These are phyloP conservation scores for Glaciozyma martinii DNA, from an alignment of 768 basidiomycete genomes.

Conservation along the genomic window DNA sequence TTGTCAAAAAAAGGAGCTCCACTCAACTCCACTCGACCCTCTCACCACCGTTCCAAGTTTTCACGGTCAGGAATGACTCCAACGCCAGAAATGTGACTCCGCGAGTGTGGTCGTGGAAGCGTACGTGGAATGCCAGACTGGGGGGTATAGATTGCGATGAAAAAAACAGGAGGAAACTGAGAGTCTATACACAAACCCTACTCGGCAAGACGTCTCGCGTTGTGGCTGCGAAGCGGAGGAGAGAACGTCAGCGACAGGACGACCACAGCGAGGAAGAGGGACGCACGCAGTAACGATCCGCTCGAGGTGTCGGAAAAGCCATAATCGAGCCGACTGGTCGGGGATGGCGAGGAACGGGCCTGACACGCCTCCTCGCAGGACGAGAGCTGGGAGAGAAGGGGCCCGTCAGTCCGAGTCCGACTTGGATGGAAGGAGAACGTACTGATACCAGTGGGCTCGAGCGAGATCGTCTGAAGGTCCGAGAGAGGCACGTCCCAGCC, in stretches of 20 bases:
- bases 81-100: too few species aligned
- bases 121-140: too few species aligned
- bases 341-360: slow-evolving; percentile 45
- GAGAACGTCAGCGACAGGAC: not conserved
- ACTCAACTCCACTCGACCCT: too few species aligned
- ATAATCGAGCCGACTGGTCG: slow-evolving; percentile 29
- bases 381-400: slow-evolving; percentile 42
- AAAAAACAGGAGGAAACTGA: too few species aligned
- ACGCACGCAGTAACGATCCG: slow-evolving; percentile 8
- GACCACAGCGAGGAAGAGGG: not conserved
- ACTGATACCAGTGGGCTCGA: slow-evolving; percentile 77
- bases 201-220: not conserved
- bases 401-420: not conserved
- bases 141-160: too few species aligned
- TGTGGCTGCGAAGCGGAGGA: not conserved
- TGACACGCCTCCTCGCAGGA: slow-evolving; percentile 54
- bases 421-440: not conserved
- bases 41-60: too few species aligned
- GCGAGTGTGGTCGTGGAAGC: too few species aligned
- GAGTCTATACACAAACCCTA: not conserved
- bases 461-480: slow-evolving; percentile 74
- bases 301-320: slow-evolving; percentile 33
- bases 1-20: too few species aligned
- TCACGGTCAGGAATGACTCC: too few species aligned
- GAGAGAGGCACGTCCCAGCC: slow-evolving; percentile 81